Base-by-base conservation (phyloP, 768 basidiomycete genomes). In the Mycena latifolia region DNA sequence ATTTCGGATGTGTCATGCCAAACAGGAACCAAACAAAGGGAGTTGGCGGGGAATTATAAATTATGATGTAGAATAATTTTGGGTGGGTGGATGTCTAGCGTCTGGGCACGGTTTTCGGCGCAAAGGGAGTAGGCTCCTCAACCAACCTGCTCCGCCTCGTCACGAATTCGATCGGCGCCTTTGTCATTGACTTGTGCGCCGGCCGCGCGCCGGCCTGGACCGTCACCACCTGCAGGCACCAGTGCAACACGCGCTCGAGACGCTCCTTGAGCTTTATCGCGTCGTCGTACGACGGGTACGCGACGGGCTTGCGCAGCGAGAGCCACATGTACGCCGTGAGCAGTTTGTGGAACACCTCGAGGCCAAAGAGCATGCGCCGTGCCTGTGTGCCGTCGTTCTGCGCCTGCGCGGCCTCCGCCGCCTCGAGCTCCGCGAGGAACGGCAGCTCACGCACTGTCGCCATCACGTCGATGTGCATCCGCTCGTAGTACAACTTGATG, bases 301-400 rank as follows among this genome's bases (percentile, higher is more conserved):
- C 82, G 56, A 94, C 81, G 0, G 87, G 82, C 63, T 87, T 83
- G 41, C 96, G 89, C 75, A 87, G 89, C 22, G 84, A 82, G 68
- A 96, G 82, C 97, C 97, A 99, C 53, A 95, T 80, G 77, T 98
- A 98, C 24, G 92, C 70, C 17, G 91, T 89, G 29, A 94, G 72
- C 31, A 87, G 79, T 71, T 91, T 92, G 78, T 99, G 95, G 65
- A 94, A 77, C 7, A 84, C 81, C 77, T 98, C 96, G 50, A 98
- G 77, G 18, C 37, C 37, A 17, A 5, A 14, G 7, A 39, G 37
- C 10, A 39, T 5, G 5, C 17, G 37, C 37, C 17, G 4, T 14
- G 37, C 37, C 37, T 14, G 11, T 5, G 14, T 3, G 10, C 37
- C 37, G 10, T 39, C 37, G 14, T 15, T 39, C 5, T 10, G 22